Base-by-base conservation (phyloP, 73 alveolate species). In the Symbiodinium pilosum region DNA sequence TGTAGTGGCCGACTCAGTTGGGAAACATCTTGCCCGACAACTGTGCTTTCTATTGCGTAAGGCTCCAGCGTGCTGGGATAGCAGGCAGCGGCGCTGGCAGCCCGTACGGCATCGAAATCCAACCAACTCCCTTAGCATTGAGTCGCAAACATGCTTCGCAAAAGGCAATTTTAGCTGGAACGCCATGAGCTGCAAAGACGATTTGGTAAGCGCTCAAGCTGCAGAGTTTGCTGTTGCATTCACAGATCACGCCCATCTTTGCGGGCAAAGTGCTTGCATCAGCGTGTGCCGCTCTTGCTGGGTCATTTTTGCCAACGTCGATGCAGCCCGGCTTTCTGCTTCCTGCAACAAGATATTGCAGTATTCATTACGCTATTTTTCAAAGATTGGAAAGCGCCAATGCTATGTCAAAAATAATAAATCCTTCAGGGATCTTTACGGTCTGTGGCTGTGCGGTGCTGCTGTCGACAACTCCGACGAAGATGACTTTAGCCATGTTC, bases 201-300 rank as follows among this genome's bases (percentile, higher is more conserved):
- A 6, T 47, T 14, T 47, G 6, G 59, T 9, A 47, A 47, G 59
- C 21, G 59, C 59, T 47, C 59, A n/a, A n/a, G n/a, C n/a, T n/a
- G n/a, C 18, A 54, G 71, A 54, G 71, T 54, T 30, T 21, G 71
- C 34, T 54, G 71, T 21, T 21, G 71, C 71, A 54, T 5, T 7
- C 26, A 21, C 32, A 4, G 26, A 5, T 54, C 71, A 12, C 16
- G n/a, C 26, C 71, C 30, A 30, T 12, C 3, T 54, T 54, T 64
- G 77, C 32, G 36, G 43, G 44, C n/a, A n/a, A n/a, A n/a, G 30
- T 24, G 85, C 85, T 43, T 73, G 86, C 86, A 73, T 73, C 86
- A 73, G 30, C 47, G 47, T 73, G 30, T 73, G 44, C 34, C 86
- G 86, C 44, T 73, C 86, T 73, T 32, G 47, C 14, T 34, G 47